A percentile compares a stretch with the other conserved stretches of the same genome.
phyloP scores from a whole-genome alignment of 345 rosid genomes.

The Geranium rotundifolium region DNA sequence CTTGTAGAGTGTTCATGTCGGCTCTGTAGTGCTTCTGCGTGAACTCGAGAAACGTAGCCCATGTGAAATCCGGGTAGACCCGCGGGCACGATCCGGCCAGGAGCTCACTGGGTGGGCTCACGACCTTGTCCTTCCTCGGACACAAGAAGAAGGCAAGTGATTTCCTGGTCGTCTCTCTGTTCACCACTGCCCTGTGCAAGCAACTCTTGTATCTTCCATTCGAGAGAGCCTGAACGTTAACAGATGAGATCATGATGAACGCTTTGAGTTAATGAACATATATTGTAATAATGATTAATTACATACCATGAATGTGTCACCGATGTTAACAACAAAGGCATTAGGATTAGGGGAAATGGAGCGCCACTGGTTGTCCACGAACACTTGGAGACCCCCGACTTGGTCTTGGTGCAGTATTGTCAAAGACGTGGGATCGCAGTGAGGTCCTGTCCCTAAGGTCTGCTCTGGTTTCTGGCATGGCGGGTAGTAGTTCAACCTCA shows the following conservation, averaged over 20 bases:
- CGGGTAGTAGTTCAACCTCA: slow-evolving; percentile 94
- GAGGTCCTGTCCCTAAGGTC: slow-evolving; percentile 97
- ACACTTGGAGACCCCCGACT: slow-evolving; percentile 93
- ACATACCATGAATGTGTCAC: slow-evolving; percentile 98
- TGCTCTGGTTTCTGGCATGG: slow-evolving; percentile 92
- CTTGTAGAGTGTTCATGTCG: slow-evolving; percentile 42
- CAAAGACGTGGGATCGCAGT: slow-evolving; percentile 94
- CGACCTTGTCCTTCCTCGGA: slow-evolving; percentile 66
- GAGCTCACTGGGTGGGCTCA: slow-evolving; percentile 65
- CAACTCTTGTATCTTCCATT: slow-evolving; percentile 86
- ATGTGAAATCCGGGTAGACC: slow-evolving; percentile 56
- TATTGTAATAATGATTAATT: too few relatives aligned
- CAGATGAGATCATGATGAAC: too few relatives aligned
- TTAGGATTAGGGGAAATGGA: slow-evolving; percentile 56
- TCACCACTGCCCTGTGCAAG: slow-evolving; percentile 90
- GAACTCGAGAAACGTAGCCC: slow-evolving; percentile 39
- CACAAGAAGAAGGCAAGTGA: slow-evolving; percentile 93
- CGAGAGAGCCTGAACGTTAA: slow-evolving; percentile 80
- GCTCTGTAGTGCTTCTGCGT: slow-evolving; percentile 49
- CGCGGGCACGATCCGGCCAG: slow-evolving; percentile 45
- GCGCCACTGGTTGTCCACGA: slow-evolving; percentile 73
- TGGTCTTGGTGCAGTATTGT: slow-evolving; percentile 96
- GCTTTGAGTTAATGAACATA: too few relatives aligned
- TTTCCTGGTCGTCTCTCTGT: slow-evolving; percentile 64
- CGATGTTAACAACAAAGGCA: too few relatives aligned